phyloP scores from a whole-genome alignment of 495 filamentous ascomycete genomes.

The Coniosporium apollinis region DNA sequence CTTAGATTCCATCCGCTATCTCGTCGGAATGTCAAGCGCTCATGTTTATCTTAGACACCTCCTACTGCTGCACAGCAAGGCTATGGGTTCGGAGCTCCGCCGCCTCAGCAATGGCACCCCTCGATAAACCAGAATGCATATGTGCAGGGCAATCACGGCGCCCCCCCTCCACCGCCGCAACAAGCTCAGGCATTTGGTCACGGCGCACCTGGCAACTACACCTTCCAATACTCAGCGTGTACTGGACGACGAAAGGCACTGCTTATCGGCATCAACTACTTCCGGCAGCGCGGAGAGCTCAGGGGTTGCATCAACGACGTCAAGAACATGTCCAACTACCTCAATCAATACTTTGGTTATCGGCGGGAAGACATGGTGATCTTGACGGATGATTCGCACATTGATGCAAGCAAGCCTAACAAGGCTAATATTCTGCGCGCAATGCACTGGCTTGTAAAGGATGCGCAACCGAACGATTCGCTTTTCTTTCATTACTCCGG shows the following conservation, averaged over 20 bases:
- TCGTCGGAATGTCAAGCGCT: background rate
- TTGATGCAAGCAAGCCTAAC: slow-evolving; percentile 91
- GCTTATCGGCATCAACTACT: slow-evolving; percentile 96
- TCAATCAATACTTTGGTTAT: slow-evolving; percentile 84
- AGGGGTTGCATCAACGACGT: slow-evolving; percentile 97
- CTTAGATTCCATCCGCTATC: slow-evolving; percentile 13
- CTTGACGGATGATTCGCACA: slow-evolving; percentile 91
- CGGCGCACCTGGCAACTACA: slow-evolving; percentile 63
- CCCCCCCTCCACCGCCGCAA: slow-evolving; percentile 30
- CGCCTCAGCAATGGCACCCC: slow-evolving; percentile 30
- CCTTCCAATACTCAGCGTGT: slow-evolving; percentile 83
- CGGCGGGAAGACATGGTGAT: slow-evolving; percentile 96
- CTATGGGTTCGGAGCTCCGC: slow-evolving; percentile 17
- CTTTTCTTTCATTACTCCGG: slow-evolving; percentile 98
- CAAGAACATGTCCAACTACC: slow-evolving; percentile 87
- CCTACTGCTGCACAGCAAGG: slow-evolving; percentile 2
- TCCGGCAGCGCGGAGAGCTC: slow-evolving; percentile 78
- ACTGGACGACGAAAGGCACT: slow-evolving; percentile 83
- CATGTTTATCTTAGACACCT: background rate
- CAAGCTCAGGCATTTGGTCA: slow-evolving; percentile 51
- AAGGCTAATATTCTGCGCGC: slow-evolving; percentile 91
- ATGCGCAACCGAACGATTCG: slow-evolving; percentile 84
- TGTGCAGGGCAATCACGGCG: slow-evolving; percentile 29
- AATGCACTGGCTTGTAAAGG: slow-evolving; percentile 98
- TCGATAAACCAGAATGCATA: slow-evolving; percentile 34